Percentiles rank a stretch among this genome's conserved stretches.
Conservation (phyloP, 192 early-diverging fungal species). For the Anaeromyces robustus region DNA sequence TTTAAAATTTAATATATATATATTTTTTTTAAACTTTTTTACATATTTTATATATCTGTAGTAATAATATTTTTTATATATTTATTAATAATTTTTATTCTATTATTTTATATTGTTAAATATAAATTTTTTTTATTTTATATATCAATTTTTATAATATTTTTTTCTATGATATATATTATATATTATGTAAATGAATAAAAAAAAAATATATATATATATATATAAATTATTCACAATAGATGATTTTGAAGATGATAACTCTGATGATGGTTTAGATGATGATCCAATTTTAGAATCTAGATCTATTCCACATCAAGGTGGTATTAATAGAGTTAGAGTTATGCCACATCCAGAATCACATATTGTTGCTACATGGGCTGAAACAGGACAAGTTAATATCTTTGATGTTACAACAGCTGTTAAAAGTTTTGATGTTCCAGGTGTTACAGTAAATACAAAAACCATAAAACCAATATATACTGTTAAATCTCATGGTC, state of each 20-base stretch:
- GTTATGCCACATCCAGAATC: conserved; percentile 60
- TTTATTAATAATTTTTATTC: no score
- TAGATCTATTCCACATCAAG: conserved; percentile 63
- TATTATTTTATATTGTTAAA: no score
- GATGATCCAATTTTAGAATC: conserved; percentile 88
- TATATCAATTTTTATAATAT: no score
- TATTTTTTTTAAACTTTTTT: no score
- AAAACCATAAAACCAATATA: conserved; percentile 48
- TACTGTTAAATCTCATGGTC: conserved; percentile 65
- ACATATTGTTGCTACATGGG: conserved; percentile 78
- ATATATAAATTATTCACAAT: conserved; percentile 15
- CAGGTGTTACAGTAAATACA: conserved; percentile 47
- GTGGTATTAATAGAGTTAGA: conserved; percentile 84
- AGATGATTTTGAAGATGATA: conserved; percentile 51
- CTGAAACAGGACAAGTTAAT: conserved; percentile 89
- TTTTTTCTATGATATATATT: no score
- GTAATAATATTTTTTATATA: no score
- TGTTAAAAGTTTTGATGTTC: conserved; percentile 60
- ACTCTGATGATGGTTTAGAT: conserved; percentile 73
- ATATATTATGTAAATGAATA: no score
- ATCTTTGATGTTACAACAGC: conserved; percentile 73
- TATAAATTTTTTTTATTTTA: no score
- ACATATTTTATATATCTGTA: no score
- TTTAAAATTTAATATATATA: no score
- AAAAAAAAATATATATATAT: conserved; percentile 11